A percentile compares a stretch with the other conserved stretches of the same genome.
Evolutionary conservation across 768 basidiomycete species (phyloP).

Genomic region (Tricholoma matsutake): DNA sequence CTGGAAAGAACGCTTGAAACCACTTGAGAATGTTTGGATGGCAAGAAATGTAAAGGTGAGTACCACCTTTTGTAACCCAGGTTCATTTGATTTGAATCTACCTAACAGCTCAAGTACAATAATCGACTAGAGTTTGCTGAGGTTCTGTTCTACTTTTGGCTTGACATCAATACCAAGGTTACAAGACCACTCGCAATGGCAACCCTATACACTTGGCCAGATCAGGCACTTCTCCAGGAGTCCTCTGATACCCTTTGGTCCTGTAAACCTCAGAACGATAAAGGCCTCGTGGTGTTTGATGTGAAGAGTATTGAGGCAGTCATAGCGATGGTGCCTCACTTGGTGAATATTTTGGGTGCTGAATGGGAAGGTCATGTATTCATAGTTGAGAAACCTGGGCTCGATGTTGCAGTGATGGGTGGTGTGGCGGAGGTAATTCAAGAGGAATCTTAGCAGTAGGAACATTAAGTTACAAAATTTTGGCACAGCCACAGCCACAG

Average conservation of each 20-base stretch:
- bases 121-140: conserved; percentile 10
- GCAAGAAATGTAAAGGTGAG: conserved; percentile 14
- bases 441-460: not conserved
- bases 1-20: conserved; percentile 15
- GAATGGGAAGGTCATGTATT: conserved; percentile 10
- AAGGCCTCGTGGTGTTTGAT: conserved; percentile 6
- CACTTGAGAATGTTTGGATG: conserved; percentile 5
- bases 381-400: conserved; percentile 16
- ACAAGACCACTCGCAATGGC: conserved; percentile 8
- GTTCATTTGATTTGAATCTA: conserved; percentile 1
- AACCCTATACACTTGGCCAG: conserved; percentile 8
- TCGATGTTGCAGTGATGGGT: conserved; percentile 14
- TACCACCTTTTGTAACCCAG: not conserved
- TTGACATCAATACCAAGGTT: not conserved
- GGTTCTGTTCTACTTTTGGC: conserved; percentile 10
- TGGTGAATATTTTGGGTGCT: conserved; percentile 9
- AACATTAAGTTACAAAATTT: too few species aligned
- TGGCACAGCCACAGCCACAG: too few species aligned
- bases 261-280: conserved; percentile 3
- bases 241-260: conserved; percentile 12
- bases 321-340: conserved; percentile 12
- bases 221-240: conserved; percentile 2
- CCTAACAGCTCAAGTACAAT: conserved; percentile 6
- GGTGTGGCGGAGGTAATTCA: conserved; percentile 9
- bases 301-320: conserved; percentile 10